Percentiles rank a stretch among this genome's conserved stretches.
Evolutionary conservation across 495 filamentous ascomycete species (phyloP).

Genomic region (Xylaria longipes): DNA sequence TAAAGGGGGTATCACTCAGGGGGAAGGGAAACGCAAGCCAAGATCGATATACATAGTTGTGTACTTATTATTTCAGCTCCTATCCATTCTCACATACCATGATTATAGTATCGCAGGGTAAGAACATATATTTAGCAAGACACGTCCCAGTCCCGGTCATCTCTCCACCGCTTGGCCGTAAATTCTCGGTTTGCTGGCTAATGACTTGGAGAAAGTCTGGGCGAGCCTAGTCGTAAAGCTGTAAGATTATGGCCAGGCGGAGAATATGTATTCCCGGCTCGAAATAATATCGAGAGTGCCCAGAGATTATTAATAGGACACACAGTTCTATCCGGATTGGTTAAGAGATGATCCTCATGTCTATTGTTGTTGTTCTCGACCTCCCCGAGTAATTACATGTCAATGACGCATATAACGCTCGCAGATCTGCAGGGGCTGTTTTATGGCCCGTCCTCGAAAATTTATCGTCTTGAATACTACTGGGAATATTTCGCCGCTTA

Average conservation of each 20-base stretch:
- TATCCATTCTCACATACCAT: not conserved
- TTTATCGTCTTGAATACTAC: not conserved
- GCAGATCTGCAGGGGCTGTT: conserved; percentile 21
- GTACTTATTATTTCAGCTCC: conserved; percentile 10
- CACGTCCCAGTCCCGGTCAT: not conserved
- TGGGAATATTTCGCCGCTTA: conserved; percentile 8
- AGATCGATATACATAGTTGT: conserved; percentile 12
- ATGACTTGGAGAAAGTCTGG: conserved; percentile 3
- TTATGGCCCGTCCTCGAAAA: not conserved
- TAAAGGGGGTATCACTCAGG: not conserved
- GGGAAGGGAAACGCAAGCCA: conserved; percentile 3
- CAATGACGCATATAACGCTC: not conserved
- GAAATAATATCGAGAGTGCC: not conserved
- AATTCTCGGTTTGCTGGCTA: not conserved
- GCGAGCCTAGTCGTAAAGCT: conserved; percentile 10
- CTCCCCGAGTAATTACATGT: conserved; percentile 4
- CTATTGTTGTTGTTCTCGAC: not conserved
- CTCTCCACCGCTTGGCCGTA: not conserved
- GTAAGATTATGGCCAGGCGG: conserved; percentile 1
- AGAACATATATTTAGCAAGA: not conserved
- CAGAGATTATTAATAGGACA: not conserved
- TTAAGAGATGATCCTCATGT: conserved; percentile 19
- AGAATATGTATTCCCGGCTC: conserved; percentile 1
- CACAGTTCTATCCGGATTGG: not conserved
- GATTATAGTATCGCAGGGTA: not conserved